These are phyloP conservation scores for Trebouxia sp. DNA, from an alignment of 139 green algal species.

Conservation along the genomic window DNA sequence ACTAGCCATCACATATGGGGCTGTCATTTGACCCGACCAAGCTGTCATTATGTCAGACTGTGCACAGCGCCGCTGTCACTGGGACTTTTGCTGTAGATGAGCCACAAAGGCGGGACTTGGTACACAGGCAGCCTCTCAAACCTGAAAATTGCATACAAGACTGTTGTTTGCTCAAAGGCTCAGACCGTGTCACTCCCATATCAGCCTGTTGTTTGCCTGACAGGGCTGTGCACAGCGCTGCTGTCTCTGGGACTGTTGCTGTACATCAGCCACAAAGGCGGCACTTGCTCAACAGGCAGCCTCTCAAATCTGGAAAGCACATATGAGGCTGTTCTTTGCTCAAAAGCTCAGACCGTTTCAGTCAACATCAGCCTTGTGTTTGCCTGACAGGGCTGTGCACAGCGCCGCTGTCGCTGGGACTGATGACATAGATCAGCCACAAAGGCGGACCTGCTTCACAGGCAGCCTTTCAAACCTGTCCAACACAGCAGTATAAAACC, in stretches of 20 bases:
- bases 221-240: constrained; percentile 70
- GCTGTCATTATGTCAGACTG: too few relatives aligned
- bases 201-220: too few relatives aligned
- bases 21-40: too few relatives aligned
- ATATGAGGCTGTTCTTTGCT: too few relatives aligned
- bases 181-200: too few relatives aligned
- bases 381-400: constrained; percentile 72
- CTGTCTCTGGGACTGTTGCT: constrained; percentile 71
- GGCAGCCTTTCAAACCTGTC: too few relatives aligned
- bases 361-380: too few relatives aligned
- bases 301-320: not conserved
- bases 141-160: not conserved
- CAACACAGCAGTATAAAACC: too few relatives aligned
- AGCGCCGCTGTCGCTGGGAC: constrained; percentile 74
- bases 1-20: too few relatives aligned
- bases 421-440: constrained; percentile 26
- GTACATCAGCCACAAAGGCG: constrained; percentile 73
- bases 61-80: constrained; percentile 82
- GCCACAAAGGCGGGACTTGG: constrained; percentile 65
- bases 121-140: not conserved
- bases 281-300: constrained; percentile 46
- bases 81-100: constrained; percentile 69
- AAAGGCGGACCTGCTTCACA: too few relatives aligned
- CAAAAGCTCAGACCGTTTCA: too few relatives aligned
- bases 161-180: too few relatives aligned